These are phyloP conservation scores for Colletotrichum sidae DNA, from an alignment of 2,329 filamentous ascomycete species.

Conservation along the genomic window DNA sequence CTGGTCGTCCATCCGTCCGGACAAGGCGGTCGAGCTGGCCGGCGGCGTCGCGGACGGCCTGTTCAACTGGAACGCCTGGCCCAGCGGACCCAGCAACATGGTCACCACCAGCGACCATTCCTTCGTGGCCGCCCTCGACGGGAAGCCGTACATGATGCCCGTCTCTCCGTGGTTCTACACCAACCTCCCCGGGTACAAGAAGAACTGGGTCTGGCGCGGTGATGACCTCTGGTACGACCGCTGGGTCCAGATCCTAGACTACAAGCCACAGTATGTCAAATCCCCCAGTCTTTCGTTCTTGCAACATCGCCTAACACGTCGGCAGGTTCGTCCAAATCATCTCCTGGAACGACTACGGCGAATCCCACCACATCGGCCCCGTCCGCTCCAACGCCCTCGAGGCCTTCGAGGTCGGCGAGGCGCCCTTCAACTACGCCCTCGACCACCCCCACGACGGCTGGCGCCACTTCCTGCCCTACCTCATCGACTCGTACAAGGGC, in stretches of 20 bases:
- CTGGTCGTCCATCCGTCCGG: slow-evolving; percentile 52
- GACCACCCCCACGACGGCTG: slow-evolving; percentile 63
- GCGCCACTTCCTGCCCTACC: slow-evolving; percentile 60
- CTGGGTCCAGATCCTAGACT: slow-evolving; percentile 61
- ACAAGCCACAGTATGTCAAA: slow-evolving; percentile 61
- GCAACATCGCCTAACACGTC: slow-evolving; percentile 50
- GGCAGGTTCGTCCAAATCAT: slow-evolving; percentile 57
- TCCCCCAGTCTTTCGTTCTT: slow-evolving; percentile 57
- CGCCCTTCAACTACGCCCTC: slow-evolving; percentile 60
- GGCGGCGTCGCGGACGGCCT: slow-evolving; percentile 46
- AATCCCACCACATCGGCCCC: slow-evolving; percentile 66
- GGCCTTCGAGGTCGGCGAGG: slow-evolving; percentile 42
- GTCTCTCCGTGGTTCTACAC: slow-evolving; percentile 71
- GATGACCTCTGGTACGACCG: slow-evolving; percentile 71
- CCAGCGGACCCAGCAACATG: slow-evolving; percentile 41
- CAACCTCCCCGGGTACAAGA: slow-evolving; percentile 64
- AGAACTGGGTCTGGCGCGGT: slow-evolving; percentile 72
- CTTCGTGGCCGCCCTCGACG: slow-evolving; percentile 34
- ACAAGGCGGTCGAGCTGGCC: slow-evolving; percentile 34
- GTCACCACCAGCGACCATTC: slow-evolving; percentile 38
- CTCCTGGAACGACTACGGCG: slow-evolving; percentile 67
- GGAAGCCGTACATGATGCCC: slow-evolving; percentile 60
- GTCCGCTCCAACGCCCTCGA: slow-evolving; percentile 49
- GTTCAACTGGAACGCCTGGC: slow-evolving; percentile 54
- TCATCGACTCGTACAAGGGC: slow-evolving; percentile 62